Base-by-base conservation (phyloP, 2,329 filamentous ascomycete genomes). In the Paracoccidioides lutzii region DNA sequence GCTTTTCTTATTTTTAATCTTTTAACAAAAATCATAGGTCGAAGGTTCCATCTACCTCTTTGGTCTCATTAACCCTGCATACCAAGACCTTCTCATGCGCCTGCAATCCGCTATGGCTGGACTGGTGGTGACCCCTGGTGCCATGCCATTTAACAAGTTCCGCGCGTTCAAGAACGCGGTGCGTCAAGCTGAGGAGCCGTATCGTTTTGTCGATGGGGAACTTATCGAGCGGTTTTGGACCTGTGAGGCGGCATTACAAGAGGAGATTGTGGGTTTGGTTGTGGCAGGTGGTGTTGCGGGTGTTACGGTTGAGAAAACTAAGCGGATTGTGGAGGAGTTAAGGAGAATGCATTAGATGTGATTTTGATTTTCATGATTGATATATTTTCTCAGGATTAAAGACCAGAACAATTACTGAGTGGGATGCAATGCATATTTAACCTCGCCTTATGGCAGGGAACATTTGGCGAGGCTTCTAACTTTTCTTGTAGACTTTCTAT, bases 1-100 rank as follows among this genome's bases (percentile, higher is more conserved):
- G 22, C 22, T 22, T 22, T 22, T 22, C 22, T 22, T 22, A 22
- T 22, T 22, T 22, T 22, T 22, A 22, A 22, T 22, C 22, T 22
- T 22, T 22, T 22, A 22, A 22, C 22, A 22, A 22, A 22, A 22
- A 22, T 22, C 45, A 57, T 62, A 93, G 88, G 82, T 90, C 50
- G 91, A 97, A 69, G 93, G 93, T 32, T 86, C 86, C 0, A 84
- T 98, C 51, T 96, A 95, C 69, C 81, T 98, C 60, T 91, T 93
- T 64, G 89, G 87, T 0, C 80, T 86, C 5, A 89, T 98, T 60
- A 77, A 84, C 3, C 77, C 85, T 0, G 69, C 78, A 3, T 82
- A 87, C 54, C 85, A 89, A 65, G 86, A 95, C 62, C 76, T 95
- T 10, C 79, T 98, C 32, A 85, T 96, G 71, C 82, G 81, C 0